A percentile compares a stretch with the other conserved stretches of the same genome.
Conservation (phyloP, 345 rosid species). For the Bruguiera sexangula region DNA sequence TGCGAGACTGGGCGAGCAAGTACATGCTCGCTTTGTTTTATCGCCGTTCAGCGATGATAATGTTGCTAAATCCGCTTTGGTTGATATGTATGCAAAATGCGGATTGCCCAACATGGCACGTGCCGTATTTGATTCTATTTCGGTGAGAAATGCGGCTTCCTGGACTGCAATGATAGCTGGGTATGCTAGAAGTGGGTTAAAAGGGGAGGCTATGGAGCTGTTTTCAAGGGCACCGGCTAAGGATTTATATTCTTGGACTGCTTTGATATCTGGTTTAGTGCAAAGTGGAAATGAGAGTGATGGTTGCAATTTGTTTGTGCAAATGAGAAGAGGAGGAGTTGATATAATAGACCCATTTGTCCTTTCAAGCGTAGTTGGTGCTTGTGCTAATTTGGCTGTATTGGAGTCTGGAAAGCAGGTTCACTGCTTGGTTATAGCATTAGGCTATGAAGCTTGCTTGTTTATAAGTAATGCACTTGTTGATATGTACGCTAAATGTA, state of each 20-base stretch:
- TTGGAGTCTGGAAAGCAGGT: constrained; percentile 63
- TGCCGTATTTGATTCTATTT: constrained; percentile 51
- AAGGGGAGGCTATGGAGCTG: constrained; percentile 48
- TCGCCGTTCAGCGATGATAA: constrained; percentile 50
- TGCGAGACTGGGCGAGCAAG: constrained; percentile 54
- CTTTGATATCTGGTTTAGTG: constrained; percentile 71
- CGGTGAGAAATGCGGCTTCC: constrained; percentile 43
- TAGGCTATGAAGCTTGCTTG: constrained; percentile 59
- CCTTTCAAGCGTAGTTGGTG: constrained; percentile 67
- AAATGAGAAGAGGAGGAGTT: constrained; percentile 70
- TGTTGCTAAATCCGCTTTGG: constrained; percentile 68
- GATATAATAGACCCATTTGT: constrained; percentile 70
- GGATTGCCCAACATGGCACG: constrained; percentile 42
- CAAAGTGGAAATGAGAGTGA: constrained; percentile 62
- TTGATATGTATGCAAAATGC: constrained; percentile 75
- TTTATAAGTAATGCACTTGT: constrained; percentile 65
- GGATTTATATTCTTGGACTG: constrained; percentile 67
- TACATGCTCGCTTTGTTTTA: constrained; percentile 47
- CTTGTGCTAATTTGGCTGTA: constrained; percentile 64
- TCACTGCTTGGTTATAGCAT: constrained; percentile 48
- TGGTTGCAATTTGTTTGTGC: constrained; percentile 44
- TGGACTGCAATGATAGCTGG: constrained; percentile 66
- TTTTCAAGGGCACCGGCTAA: constrained; percentile 38
- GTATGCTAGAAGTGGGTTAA: constrained; percentile 62
- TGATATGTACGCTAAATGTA: constrained; percentile 86